Conservation (phyloP, 2,329 filamentous ascomycete species). For the Aspergillus tamarii region DNA sequence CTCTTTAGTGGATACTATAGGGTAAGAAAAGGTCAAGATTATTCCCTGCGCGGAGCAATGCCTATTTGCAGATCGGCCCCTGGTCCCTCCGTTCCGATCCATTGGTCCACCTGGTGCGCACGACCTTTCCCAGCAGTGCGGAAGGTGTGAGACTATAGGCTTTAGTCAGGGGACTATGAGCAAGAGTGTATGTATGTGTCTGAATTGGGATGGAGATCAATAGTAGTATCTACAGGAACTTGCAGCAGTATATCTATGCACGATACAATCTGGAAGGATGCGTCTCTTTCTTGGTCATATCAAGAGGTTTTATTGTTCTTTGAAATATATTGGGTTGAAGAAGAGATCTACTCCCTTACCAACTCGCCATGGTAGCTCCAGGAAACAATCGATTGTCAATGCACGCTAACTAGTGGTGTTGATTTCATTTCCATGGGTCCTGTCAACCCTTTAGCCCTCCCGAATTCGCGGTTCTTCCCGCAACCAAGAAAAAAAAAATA, state of each 20-base stretch:
- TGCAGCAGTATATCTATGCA: neutral
- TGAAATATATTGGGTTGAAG: no score
- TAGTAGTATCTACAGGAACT: neutral
- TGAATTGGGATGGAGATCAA: constrained; percentile 3
- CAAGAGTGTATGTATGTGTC: neutral
- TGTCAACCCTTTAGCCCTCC: constrained; percentile 5
- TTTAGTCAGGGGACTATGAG: constrained; percentile 10
- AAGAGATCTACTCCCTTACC: neutral
- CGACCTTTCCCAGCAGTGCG: constrained; percentile 9
- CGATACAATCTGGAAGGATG: neutral
- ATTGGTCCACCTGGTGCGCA: constrained; percentile 6
- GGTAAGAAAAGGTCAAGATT: neutral
- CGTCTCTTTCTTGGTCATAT: neutral
- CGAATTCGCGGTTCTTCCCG: constrained; percentile 5
- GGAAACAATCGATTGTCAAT: neutral
- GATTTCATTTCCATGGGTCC: constrained; percentile 1
- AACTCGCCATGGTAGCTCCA: neutral
- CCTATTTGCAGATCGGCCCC: constrained; percentile 1
- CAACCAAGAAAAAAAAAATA: neutral
- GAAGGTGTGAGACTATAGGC: constrained; percentile 9
- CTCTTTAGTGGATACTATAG: neutral
- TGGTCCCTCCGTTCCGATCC: neutral
- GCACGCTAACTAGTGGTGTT: neutral
- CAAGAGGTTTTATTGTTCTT: neutral
- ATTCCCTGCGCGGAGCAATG: neutral